Evolutionary conservation across 2,329 filamentous ascomycete species (phyloP), one percentile per base, ranked within the genome.

Genomic region (Cadophora malorum): DNA sequence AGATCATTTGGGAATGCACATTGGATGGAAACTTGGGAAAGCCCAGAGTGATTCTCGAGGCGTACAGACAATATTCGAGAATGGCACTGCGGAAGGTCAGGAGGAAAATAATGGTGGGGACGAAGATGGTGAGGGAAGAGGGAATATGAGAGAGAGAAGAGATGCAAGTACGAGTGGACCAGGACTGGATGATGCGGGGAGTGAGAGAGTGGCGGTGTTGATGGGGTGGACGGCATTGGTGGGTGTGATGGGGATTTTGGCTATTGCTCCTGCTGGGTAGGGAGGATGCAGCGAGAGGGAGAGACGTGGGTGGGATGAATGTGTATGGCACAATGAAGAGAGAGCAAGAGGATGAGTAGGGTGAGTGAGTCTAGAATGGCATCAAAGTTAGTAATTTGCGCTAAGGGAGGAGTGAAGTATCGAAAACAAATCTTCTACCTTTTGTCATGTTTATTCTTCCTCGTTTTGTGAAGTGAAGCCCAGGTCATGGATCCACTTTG

Each of bases 221-320:
- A 41, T 59, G 56, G 56, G 56, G 8, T 59, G 56, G 56, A 59
- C 35, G 21, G 56, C 56, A 5, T 35, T 59, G 21, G 33, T 59
- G 12, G 21, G 56, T 7, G n/a, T 59, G 12, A n/a, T 59, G 4
- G 56, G 56, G 21, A 59, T 59, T 25, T 21, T 59, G 3, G 56
- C 56, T 45, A 41, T 59, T 19, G 56, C 35, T 12, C 56, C 56
- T 25, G 56, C 56, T 38, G 55, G 55, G 6, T 58, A 58, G 33
- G 52, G 7, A 4, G 7, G 28, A 5, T 28, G 28, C 28, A 28
- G 28, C 28, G 28, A 3, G 50, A 2, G 7, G 14, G 25, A 2
- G 28, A 55, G 28, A 31, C 12, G 3, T 33, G 52, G 52, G 28
- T 3, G 52, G 4, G 6, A 10, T 31, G 25, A 7, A 16, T 53